Evolutionary conservation across 2,329 filamentous ascomycete species (phyloP), one percentile per base, ranked within the genome.

Genomic region (Tolypocladium tundrense): DNA sequence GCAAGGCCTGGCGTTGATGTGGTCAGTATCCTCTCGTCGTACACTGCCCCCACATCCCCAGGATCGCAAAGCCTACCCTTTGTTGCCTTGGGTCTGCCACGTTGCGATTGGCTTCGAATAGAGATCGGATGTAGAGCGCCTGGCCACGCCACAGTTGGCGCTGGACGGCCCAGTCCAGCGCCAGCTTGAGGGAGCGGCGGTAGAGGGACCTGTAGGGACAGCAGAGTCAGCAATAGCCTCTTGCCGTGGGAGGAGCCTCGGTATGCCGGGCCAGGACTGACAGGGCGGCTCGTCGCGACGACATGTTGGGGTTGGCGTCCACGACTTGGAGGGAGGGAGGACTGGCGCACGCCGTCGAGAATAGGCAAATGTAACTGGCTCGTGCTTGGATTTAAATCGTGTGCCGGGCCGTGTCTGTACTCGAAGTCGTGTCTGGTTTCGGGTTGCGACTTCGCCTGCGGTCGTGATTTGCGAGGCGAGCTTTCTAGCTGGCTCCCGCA

Each of bases 91-190:
- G 90, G 70, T 97, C 90, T 59, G 83, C 85, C 60, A 97, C 79
- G 70, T 91, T 79, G 71, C 85, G 90, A 75, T 99, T 97, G 59
- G 91, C 91, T 73, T 99, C 94, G 71, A 97, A 99, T 16, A 97
- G 82, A 42, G 88, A 91, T 67, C 94, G 88, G 68, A 99, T 96
- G 74, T 99, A 97, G 62, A 97, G 79, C 39, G 94, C 94, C 75
- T 97, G 94, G 61, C 93, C 92, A 67, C 94, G 88, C 93, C 94
- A 99, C 61, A 97, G 77, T 68, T 93, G 85, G 65, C 94, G 85
- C 72, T 97, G 90, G 62, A 97, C 91, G 59, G 91, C 85, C 94
- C 94, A 99, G 78, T 97, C 91, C 64, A 97, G 85, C 48, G 94
- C 83, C 63, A 97, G 86, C 81, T 97, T 97, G 70, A 99, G 76